phyloP scores from a whole-genome alignment of 306 rosid genomes.

The Mucuna pruriens region DNA sequence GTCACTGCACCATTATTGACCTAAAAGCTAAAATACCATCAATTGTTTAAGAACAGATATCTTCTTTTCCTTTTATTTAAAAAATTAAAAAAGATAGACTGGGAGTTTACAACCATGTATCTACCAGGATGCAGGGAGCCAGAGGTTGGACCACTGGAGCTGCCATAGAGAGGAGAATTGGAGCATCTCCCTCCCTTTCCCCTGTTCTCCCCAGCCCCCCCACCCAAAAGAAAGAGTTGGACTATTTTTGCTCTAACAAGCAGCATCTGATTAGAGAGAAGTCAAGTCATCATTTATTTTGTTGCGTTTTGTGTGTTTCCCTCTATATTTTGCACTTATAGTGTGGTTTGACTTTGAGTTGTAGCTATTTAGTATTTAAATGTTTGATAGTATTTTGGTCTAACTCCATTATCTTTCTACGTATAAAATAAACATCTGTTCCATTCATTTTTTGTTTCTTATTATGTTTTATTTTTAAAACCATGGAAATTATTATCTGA shows the following conservation, averaged over 20 bases:
- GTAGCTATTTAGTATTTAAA: neutral
- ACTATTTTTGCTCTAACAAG: neutral
- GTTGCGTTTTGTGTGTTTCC: neutral
- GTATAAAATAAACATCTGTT: neutral
- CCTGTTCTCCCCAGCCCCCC: neutral
- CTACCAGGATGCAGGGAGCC: neutral
- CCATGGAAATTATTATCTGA: neutral
- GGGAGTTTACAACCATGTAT: neutral
- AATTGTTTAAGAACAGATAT: neutral
- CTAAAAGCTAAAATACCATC: neutral
- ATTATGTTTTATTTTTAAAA: neutral
- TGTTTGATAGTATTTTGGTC: neutral
- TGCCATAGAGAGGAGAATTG: neutral
- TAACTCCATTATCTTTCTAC: neutral
- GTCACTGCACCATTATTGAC: neutral
- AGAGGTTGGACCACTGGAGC: neutral
- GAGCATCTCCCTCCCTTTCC: neutral
- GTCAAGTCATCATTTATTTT: neutral
- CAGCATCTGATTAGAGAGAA: neutral
- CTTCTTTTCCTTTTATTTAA: neutral
- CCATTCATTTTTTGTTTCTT: neutral
- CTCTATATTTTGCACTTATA: neutral
- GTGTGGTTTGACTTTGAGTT: neutral
- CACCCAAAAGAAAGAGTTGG: neutral
- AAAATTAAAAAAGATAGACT: neutral